These are phyloP conservation scores for Adansonia gregorii DNA, from an alignment of 441 rosid genomes.

Conservation along the genomic window DNA sequence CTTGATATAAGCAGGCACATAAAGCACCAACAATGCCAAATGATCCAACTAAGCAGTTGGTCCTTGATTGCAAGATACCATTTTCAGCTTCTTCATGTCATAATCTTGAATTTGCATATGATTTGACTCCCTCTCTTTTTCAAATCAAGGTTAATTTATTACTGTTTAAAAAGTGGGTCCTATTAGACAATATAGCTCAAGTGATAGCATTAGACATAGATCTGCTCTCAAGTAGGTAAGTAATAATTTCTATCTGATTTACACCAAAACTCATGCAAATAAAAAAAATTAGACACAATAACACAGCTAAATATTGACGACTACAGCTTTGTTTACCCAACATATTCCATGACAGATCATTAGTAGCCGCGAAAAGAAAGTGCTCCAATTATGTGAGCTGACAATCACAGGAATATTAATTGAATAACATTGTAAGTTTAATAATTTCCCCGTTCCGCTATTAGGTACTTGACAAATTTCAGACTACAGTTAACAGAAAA, in stretches of 20 bases:
- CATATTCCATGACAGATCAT: constrained; percentile 4
- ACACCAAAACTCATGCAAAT: constrained; percentile 1
- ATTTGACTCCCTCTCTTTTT: too few species aligned
- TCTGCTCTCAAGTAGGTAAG: not conserved
- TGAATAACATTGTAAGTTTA: not conserved
- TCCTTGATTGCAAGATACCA: not conserved
- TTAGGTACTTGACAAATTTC: not conserved
- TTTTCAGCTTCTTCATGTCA: too few species aligned
- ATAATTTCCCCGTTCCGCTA: not conserved
- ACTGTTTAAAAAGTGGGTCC: not conserved
- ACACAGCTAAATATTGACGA: not conserved
- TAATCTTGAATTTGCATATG: too few species aligned
- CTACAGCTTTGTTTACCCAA: not conserved
- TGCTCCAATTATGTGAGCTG: not conserved
- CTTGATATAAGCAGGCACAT: constrained; percentile 8
- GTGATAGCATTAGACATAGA: not conserved
- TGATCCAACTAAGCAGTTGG: not conserved
- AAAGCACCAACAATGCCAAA: not conserved
- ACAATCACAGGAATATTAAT: not conserved
- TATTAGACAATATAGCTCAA: not conserved
- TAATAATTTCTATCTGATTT: not conserved
- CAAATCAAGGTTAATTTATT: not conserved
- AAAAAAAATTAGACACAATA: not conserved
- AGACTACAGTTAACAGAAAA: not conserved
- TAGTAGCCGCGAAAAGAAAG: not conserved